A percentile compares a stretch with the other conserved stretches of the same genome.
These are phyloP conservation scores for Tylopilus sp. DNA, from an alignment of 768 basidiomycete species.

Conservation along the genomic window DNA sequence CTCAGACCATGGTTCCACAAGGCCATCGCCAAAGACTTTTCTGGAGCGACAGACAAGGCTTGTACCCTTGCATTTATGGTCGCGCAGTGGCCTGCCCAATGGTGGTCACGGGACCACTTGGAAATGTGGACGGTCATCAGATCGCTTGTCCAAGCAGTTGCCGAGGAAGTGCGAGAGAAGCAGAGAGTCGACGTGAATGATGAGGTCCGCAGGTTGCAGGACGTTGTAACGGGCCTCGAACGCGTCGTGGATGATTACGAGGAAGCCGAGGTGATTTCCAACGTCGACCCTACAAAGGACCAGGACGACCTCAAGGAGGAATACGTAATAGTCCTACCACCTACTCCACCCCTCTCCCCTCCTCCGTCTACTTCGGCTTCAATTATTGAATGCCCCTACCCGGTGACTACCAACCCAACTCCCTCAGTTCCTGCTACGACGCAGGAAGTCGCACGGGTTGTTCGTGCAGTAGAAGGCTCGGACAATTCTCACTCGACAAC, in stretches of 20 bases:
- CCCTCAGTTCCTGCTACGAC: conserved; percentile 3
- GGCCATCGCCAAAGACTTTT: conserved; percentile 40
- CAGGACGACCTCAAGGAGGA: conserved; percentile 11
- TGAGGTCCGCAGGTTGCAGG: conserved; percentile 48
- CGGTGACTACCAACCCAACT: background rate
- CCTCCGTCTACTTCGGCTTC: conserved; percentile 17
- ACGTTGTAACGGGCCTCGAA: conserved; percentile 49
- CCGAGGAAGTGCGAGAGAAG: conserved; percentile 60
- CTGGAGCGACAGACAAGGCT: conserved; percentile 36
- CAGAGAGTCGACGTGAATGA: conserved; percentile 38
- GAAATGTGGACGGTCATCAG: conserved; percentile 60
- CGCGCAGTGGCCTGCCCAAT: conserved; percentile 64
- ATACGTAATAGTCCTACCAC: conserved; percentile 12
- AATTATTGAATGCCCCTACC: conserved; percentile 17
- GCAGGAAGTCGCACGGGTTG: conserved; percentile 4
- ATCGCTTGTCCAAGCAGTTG: conserved; percentile 56
- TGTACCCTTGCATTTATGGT: conserved; percentile 46
- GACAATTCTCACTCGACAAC: conserved; percentile 9
- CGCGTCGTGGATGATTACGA: conserved; percentile 42
- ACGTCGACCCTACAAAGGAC: conserved; percentile 17
- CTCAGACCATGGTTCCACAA: conserved; percentile 69
- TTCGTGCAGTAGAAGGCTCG: background rate
- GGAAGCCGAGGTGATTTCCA: conserved; percentile 25
- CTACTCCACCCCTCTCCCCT: conserved; percentile 22
- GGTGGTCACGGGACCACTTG: conserved; percentile 63